Evolutionary conservation across 2,329 filamentous ascomycete genomes (phyloP), one percentile per base, ranked within the genome.

Genomic region (Neofusicoccum laricinum): DNA sequence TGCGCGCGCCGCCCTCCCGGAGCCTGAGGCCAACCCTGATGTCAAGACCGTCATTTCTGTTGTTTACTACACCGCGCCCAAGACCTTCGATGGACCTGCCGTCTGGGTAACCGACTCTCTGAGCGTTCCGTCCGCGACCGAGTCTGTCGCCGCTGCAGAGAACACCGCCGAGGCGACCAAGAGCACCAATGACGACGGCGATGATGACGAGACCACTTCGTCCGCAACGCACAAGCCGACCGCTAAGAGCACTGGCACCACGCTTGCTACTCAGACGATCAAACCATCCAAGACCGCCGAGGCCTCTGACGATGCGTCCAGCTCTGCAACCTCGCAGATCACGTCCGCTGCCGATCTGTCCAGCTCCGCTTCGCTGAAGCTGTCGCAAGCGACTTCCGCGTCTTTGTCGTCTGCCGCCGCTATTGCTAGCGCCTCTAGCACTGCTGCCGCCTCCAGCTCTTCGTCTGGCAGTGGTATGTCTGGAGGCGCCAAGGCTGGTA

Each of bases 401-500:
- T 73, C 75, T 25, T 73, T 71, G 8, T 72, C 74, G 34, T 71
- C 72, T 43, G 69, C 71, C 6, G 71, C 73, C 4, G 67, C 67
- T 8, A 36, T 68, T 8, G 69, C 48, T 6, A 64, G 45, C 17
- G 63, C 73, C 7, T 69, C 73, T 0, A 68, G 69, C 14, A 68
- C 71, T n/a, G 69, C 72, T 8, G 68, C 71, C 25, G 32, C 63
- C n/a, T 65, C 70, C 12, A 69, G 66, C 17, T 68, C 70, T 40
- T 51, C 70, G 4, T 67, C 67, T 3, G 70, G 67, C 40, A 66
- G 66, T 36, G 80, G 79, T 49, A 78, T 84, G 77, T 80, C 77
- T 53, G 73, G 74, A 59, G 74, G 84, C 64, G 73, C 79, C 66
- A 95, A 92, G 77, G 93, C 92, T 48, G 95, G 95, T 66, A 85